A percentile compares a stretch with the other conserved stretches of the same genome.
These are phyloP conservation scores for Raffaelea deltoideospora DNA, from an alignment of 2,329 filamentous ascomycete species.

Conservation along the genomic window DNA sequence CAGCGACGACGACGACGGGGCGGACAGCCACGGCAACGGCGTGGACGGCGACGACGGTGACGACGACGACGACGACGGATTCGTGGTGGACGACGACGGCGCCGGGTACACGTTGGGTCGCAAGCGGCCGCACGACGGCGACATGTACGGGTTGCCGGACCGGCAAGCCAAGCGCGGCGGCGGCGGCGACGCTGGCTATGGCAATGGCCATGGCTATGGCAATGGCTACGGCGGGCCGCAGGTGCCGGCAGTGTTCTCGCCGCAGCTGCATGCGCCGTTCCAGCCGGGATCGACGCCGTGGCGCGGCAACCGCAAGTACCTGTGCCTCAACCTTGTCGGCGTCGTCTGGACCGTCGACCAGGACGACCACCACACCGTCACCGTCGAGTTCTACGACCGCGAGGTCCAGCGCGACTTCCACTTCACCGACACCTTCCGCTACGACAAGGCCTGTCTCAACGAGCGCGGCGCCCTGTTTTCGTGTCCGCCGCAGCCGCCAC, in stretches of 20 bases:
- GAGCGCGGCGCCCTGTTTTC: conserved; percentile 78
- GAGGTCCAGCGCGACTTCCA: conserved; percentile 88
- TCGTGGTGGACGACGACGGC: conserved; percentile 89
- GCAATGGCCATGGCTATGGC: no score
- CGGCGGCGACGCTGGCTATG: no score
- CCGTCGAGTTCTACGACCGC: conserved; percentile 93
- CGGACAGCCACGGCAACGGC: conserved; percentile 59
- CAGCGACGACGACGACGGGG: conserved; percentile 1
- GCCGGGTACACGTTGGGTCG: conserved; percentile 57
- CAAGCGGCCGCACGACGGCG: conserved; percentile 35
- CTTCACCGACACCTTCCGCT: conserved; percentile 90
- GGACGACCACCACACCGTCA: conserved; percentile 83
- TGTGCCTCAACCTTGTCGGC: conserved; percentile 84
- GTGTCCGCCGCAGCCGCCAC: conserved; percentile 49
- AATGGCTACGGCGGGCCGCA: not conserved
- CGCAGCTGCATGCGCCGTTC: conserved; percentile 55
- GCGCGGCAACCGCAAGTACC: conserved; percentile 84
- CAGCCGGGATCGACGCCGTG: conserved; percentile 92
- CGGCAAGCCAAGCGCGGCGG: conserved; percentile 33
- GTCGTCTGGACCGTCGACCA: conserved; percentile 97
- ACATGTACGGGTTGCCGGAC: conserved; percentile 23
- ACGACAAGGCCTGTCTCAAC: conserved; percentile 88
- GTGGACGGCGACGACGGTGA: conserved; percentile 45
- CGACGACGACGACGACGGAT: conserved; percentile 51
- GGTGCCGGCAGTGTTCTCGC: no score